A percentile compares a stretch with the other conserved stretches of the same genome.
Conservation (phyloP, 768 basidiomycete genomes). For the Trametes sanguinea region DNA sequence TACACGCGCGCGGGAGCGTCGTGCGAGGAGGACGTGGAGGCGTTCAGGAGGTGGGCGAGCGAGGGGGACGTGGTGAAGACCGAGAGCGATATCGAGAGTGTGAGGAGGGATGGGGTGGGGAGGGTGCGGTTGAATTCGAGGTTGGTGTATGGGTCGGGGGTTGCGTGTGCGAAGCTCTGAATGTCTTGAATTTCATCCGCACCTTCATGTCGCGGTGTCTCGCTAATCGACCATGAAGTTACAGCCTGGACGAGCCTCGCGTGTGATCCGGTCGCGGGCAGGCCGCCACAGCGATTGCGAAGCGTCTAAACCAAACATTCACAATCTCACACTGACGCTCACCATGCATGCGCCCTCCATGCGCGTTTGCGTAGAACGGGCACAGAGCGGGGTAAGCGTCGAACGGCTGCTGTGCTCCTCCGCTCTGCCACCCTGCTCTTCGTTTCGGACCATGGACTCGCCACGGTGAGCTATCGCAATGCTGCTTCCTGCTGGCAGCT, state of each 20-base stretch:
- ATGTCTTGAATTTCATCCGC: background rate
- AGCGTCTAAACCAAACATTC: too few species aligned
- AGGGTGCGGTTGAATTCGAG: background rate
- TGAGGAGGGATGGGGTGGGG: background rate
- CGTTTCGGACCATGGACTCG: slow-evolving; percentile 1
- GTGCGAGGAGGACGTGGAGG: background rate
- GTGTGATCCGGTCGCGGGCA: too few species aligned
- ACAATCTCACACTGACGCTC: background rate
- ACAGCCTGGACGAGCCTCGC: too few species aligned
- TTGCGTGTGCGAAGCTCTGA: background rate
- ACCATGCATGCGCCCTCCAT: too few species aligned
- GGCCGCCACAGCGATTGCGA: too few species aligned
- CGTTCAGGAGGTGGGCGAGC: background rate
- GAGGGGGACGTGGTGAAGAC: slow-evolving; percentile 2
- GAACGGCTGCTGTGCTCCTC: background rate
- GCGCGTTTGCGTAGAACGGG: background rate
- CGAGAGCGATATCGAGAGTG: background rate
- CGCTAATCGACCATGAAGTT: too few species aligned
- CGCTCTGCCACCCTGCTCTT: slow-evolving; percentile 3
- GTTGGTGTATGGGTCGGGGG: slow-evolving; percentile 1
- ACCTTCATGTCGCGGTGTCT: background rate
- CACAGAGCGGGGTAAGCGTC: background rate
- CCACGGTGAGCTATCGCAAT: background rate
- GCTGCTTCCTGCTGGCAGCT: background rate
- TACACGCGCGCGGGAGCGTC: background rate